Evolutionary conservation across 2,329 filamentous ascomycete genomes (phyloP).

Genomic region (Helotiales sp.): DNA sequence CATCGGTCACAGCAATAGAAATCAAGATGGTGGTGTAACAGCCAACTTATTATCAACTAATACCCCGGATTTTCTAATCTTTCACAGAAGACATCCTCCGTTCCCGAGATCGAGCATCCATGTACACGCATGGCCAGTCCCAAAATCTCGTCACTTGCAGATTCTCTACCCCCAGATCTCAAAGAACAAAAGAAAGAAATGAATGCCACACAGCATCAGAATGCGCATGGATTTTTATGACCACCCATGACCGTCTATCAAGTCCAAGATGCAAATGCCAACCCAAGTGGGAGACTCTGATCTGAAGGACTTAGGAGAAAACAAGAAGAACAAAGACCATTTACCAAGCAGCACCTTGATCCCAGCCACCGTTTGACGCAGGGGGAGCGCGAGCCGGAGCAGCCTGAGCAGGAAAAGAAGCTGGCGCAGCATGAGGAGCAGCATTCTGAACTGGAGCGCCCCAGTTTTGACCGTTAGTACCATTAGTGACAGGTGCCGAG

Average conservation of each 20-base stretch:
- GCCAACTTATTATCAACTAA: slow-evolving; percentile 4
- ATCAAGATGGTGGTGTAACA: background rate
- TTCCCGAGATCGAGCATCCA: slow-evolving; percentile 12
- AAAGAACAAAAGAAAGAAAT: background rate
- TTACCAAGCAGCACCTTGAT: background rate
- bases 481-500: background rate
- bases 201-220: background rate
- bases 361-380: background rate
- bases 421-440: background rate
- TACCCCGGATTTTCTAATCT: background rate
- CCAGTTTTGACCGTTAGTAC: background rate
- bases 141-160: slow-evolving; percentile 9
- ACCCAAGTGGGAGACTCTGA: slow-evolving; percentile 5
- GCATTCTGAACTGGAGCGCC: background rate
- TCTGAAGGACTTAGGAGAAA: background rate
- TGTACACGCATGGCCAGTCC: slow-evolving; percentile 10
- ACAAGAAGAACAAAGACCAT: background rate
- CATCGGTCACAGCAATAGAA: background rate
- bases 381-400: background rate
- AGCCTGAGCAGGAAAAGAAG: background rate
- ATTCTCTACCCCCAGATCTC: background rate
- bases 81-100: slow-evolving; percentile 2
- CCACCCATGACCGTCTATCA: background rate
- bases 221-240: background rate
- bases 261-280: slow-evolving; percentile 6